phyloP scores from a whole-genome alignment of 441 rosid species.

The Euphorbia celastroides region DNA sequence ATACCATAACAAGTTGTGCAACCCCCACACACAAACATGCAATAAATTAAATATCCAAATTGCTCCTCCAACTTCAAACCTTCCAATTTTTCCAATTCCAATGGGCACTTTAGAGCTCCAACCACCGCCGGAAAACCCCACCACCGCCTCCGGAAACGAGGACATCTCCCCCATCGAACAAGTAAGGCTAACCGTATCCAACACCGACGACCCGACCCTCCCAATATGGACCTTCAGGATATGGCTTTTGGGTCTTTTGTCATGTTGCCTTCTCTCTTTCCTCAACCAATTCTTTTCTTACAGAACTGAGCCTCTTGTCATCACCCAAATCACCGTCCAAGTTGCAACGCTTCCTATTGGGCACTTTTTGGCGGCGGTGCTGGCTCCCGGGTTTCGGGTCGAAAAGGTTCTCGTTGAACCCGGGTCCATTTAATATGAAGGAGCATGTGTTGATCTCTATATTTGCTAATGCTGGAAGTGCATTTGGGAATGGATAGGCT shows the following conservation, averaged over 20 bases:
- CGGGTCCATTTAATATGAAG: slow-evolving; percentile 82
- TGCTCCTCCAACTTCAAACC: background rate
- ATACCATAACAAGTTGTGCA: background rate
- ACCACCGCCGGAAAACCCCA: slow-evolving; percentile 29
- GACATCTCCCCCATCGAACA: slow-evolving; percentile 67
- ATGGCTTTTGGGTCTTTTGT: slow-evolving; percentile 71
- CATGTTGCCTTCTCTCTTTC: slow-evolving; percentile 69
- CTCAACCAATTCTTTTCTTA: slow-evolving; percentile 82
- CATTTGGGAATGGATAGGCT: slow-evolving; percentile 74
- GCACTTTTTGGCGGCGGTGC: slow-evolving; percentile 56
- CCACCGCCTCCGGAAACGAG: slow-evolving; percentile 23
- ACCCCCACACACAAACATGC: background rate
- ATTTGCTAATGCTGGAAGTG: slow-evolving; percentile 85
- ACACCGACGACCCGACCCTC: slow-evolving; percentile 65
- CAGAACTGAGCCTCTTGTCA: slow-evolving; percentile 75
- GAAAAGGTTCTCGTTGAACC: slow-evolving; percentile 51
- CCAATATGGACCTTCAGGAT: slow-evolving; percentile 94
- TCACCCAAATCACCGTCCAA: slow-evolving; percentile 81
- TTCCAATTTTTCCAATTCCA: background rate
- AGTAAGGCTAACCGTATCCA: slow-evolving; percentile 74
- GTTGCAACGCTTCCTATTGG: slow-evolving; percentile 77
- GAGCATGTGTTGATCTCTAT: slow-evolving; percentile 77
- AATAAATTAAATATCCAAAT: background rate
- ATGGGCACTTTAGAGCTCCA: slow-evolving; percentile 26
- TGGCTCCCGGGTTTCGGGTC: slow-evolving; percentile 70